Evolutionary conservation across 768 basidiomycete genomes (phyloP), one percentile per base, ranked within the genome.

Genomic region (Mycena venus): DNA sequence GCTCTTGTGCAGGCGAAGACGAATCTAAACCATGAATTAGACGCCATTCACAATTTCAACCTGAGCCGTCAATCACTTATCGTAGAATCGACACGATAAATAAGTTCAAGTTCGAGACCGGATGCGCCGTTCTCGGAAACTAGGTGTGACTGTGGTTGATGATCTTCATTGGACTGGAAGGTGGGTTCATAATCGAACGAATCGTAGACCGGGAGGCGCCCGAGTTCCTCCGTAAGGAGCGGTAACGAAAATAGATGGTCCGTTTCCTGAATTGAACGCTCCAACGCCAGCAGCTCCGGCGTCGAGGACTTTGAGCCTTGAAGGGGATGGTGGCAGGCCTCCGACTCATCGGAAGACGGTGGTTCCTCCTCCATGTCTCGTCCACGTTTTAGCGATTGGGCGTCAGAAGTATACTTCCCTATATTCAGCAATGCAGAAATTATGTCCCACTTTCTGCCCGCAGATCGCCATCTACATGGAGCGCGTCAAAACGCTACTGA

Each of bases 191-290:
- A 70, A 15, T 62, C 51, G 53, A 66, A 72, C 15, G 70, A 72
- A 2, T 63, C 38, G 36, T 65, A 60, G 15, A 67, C 64, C 2
- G 73, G 68, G 0, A 74, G 53, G 14, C 62, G 44, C 1, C 73
- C 73, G 3, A 74, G 68, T 19, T 74, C 73, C n/a, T 53, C 73
- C 0, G 68, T 70, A n/a, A 42, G 68, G 32, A 74, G 42, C 27
- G 73, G 73, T 14, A 74, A 23, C 11, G 68, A 34, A 32, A 70
- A 70, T 5, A 74, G 29, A 42, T 69, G 61, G 2, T 63, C 55
- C 14, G 68, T 60, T 15, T 51, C 55, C n/a, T 66, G n/a, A n/a
- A n/a, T n/a, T n/a, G n/a, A n/a, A n/a, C n/a, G n/a, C n/a, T n/a
- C n/a, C n/a, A n/a, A n/a, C 61, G 7, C n/a, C n/a, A n/a, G n/a